phyloP scores from a whole-genome alignment of 2,329 filamentous ascomycete genomes.

The Botrytis hyacinthi region DNA sequence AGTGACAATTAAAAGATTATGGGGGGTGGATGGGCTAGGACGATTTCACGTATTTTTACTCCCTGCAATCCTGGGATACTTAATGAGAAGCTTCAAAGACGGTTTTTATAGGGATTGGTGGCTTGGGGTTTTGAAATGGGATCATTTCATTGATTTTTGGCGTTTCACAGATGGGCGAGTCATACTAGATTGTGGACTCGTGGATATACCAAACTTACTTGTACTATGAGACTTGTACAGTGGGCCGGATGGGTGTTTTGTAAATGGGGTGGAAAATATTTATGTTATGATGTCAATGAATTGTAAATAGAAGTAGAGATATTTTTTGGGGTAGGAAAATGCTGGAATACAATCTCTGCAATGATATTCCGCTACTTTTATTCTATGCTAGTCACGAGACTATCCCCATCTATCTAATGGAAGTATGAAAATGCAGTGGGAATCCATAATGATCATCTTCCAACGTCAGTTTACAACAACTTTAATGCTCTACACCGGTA shows the following conservation, averaged over 20 bases:
- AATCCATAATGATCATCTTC: not conserved
- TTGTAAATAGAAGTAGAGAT: not conserved
- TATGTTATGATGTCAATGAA: not conserved
- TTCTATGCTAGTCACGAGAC: not conserved
- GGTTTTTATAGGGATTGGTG: no score
- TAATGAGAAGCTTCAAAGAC: not conserved
- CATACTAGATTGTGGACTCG: not conserved
- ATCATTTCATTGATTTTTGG: not conserved
- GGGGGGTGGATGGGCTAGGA: not conserved
- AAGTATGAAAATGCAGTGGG: accelerated
- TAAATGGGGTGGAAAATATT: not conserved
- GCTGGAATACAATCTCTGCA: not conserved
- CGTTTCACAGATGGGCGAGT: not conserved
- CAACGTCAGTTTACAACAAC: not conserved
- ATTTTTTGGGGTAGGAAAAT: not conserved
- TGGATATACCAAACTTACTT: not conserved
- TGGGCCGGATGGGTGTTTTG: not conserved
- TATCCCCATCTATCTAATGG: no score
- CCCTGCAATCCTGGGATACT: not conserved
- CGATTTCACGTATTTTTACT: no score
- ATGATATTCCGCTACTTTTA: no score
- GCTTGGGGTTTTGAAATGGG: not conserved
- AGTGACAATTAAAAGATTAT: not conserved
- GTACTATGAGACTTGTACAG: not conserved
- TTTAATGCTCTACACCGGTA: no score